A percentile compares a stretch with the other conserved stretches of the same genome.
Conservation (phyloP, 139 green algal species). For the Mesotaenium endlicherianum region DNA sequence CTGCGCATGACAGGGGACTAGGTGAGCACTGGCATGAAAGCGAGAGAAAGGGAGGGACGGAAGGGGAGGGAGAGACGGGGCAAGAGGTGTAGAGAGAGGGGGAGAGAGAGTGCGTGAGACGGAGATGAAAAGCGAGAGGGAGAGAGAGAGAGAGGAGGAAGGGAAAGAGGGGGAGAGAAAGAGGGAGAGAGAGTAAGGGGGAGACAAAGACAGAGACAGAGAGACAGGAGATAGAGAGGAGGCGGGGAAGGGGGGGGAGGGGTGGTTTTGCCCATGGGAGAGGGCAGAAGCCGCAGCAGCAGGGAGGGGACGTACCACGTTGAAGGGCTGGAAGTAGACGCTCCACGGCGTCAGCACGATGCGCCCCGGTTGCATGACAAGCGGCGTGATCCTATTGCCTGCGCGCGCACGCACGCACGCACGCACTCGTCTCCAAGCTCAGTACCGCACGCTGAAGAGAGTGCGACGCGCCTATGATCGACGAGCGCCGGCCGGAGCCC, state of each 20-base stretch:
- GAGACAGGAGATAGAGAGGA: not conserved
- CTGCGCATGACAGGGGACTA: too few relatives aligned
- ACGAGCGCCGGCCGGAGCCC: too few relatives aligned
- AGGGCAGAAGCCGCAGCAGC: not conserved
- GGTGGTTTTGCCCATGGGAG: too few relatives aligned
- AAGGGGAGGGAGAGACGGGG: not conserved
- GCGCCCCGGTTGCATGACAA: constrained; percentile 52
- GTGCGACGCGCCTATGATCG: too few relatives aligned
- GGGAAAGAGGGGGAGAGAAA: not conserved
- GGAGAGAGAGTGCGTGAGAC: not conserved
- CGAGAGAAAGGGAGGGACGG: not conserved
- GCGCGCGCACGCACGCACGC: not conserved
- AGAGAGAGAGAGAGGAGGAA: not conserved
- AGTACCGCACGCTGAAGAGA: too few relatives aligned
- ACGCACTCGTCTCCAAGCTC: not conserved
- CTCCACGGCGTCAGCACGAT: constrained; percentile 38
- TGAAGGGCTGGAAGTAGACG: constrained; percentile 59
- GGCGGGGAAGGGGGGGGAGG: too few relatives aligned
- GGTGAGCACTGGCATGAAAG: too few relatives aligned
- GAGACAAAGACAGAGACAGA: not conserved
- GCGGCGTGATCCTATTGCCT: constrained; percentile 54
- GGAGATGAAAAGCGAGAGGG: not conserved
- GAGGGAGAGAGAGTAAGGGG: not conserved
- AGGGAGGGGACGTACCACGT: constrained; percentile 24
- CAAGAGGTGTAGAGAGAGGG: not conserved